Base-by-base conservation (phyloP, 2,329 filamentous ascomycete genomes). In the Trichoderma harzianum region DNA sequence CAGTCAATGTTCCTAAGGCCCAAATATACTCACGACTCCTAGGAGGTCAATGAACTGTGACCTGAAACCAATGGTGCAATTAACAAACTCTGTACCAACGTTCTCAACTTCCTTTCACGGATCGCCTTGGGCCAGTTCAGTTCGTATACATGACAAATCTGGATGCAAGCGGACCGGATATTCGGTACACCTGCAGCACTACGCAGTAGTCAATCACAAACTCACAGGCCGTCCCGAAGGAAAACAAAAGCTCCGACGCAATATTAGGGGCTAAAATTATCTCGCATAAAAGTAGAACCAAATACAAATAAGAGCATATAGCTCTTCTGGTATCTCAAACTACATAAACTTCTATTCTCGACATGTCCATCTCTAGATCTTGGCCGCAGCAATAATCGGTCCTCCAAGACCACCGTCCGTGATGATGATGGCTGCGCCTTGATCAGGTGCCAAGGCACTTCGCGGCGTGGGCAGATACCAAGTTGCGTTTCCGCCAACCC, bases 341-440 rank as follows among this genome's bases (percentile, higher is more conserved):
- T 14, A 34, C 30, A 60, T 34, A 60, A 12, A 34, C 30, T 11
- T 21, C 34, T 32, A 14, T 12, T 28, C 47, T 55, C 28, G n/a
- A 34, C n/a, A 66, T 66, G 30, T 55, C 12, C 43, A n/a, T 26
- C 12, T 26, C 28, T 61, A 69, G 28, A 69, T 47, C 66, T 69
- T 69, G 55, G 66, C 34, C 14, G 55, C 66, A 21, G 66, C 66
- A n/a, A 69, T 26, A 34, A 69, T 69, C 26, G 66, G 66, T 14
- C 66, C 66, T 51, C 66, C 66, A 24, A 69, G 21, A 6, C 66
- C 66, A 14, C 66, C 66, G 55, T 69, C 66, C 14, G 66, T 69
- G 55, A 69, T 60, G 14, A 61, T 69, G 21, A 69, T 34, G 26
- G 39, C 66, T 7, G 66, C 66, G 8, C 66, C 66, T 34, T 69